Evolutionary conservation across 1,284 basidiomycete species (phyloP).

Genomic region (Austroboletus novae-zelandiae): DNA sequence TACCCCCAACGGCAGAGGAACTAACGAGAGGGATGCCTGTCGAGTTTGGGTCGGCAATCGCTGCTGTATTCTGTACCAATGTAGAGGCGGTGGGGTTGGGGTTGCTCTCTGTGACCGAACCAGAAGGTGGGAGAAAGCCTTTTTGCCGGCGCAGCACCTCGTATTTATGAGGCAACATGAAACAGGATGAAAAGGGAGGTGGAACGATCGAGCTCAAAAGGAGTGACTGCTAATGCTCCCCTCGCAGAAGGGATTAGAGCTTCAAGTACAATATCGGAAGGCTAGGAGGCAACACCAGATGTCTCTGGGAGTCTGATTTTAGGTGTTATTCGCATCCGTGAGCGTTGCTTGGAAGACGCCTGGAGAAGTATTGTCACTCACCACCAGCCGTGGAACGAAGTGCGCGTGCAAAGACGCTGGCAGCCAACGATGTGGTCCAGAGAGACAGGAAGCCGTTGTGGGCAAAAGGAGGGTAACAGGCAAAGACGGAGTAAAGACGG

Average conservation of each 20-base stretch:
- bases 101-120: slow-evolving; percentile 22
- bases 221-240: slow-evolving; percentile 14
- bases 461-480: neutral
- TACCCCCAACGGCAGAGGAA: neutral
- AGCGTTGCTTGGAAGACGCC: slow-evolving; percentile 2
- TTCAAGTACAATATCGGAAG: neutral
- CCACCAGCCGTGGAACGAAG: neutral
- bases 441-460: neutral
- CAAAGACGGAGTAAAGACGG: neutral
- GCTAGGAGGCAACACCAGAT: neutral
- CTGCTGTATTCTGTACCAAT: slow-evolving; percentile 21
- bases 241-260: slow-evolving; percentile 23
- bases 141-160: slow-evolving; percentile 14
- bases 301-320: slow-evolving; percentile 10
- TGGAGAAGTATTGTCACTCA: slow-evolving; percentile 8
- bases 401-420: slow-evolving; percentile 2
- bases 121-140: slow-evolving; percentile 18
- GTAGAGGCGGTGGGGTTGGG: slow-evolving; percentile 26
- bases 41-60: neutral
- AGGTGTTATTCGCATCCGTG: slow-evolving; percentile 17
- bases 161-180: slow-evolving; percentile 15
- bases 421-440: slow-evolving; percentile 4
- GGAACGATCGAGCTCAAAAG: slow-evolving; percentile 15
- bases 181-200: neutral
- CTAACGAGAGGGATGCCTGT: slow-evolving; percentile 17